Base-by-base conservation (phyloP, 2,329 filamentous ascomycete genomes). In the Moelleriella libera region DNA sequence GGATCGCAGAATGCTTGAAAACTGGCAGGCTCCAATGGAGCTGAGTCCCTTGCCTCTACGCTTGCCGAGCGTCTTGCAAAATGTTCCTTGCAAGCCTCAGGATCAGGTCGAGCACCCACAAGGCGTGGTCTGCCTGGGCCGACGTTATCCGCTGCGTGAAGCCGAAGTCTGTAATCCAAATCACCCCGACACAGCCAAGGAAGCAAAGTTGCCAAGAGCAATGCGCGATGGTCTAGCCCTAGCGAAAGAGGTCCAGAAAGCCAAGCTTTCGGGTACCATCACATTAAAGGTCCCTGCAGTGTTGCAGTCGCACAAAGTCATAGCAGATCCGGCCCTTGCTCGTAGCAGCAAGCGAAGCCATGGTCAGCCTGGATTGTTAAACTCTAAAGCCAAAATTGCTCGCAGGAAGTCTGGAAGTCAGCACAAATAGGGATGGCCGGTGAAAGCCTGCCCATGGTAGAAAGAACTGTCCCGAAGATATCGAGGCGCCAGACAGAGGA, bases 41-140 rank as follows among this genome's bases (percentile, higher is more conserved):
- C 48, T 64, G 40, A 60, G 53, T n/a, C 61, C 63, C 2, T 61
- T 64, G 56, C 63, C 63, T 2, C 57, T 54, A 47, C 55, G 60
- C 43, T 47, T 66, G n/a, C 60, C 60, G 4, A 57, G 55, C 30
- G 50, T 65, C 47, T 44, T 41, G 12, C 30, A 48, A 31, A 28
- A 31, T 9, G 21, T 41, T 8, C 30, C 45, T 28, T 21, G 9
- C 29, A 30, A 32, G 30, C 30, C 30, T 9, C 44, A 43, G 32
- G 32, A 40, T 31, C 41, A 45, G 44, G 39, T 42, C 7, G 44
- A 39, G 10, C 45, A 46, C 7, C 44, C 46, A 14, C 45, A 45
- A 30, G 41, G 44, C 6, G 45, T 45, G 30, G 30, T 34, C 21
- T 28, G 30, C 21, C 39, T 50, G 10, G 39, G 44, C 3, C 45